Base-by-base conservation (phyloP, 2,329 filamentous ascomycete species). In the Aspergillus ustus region DNA sequence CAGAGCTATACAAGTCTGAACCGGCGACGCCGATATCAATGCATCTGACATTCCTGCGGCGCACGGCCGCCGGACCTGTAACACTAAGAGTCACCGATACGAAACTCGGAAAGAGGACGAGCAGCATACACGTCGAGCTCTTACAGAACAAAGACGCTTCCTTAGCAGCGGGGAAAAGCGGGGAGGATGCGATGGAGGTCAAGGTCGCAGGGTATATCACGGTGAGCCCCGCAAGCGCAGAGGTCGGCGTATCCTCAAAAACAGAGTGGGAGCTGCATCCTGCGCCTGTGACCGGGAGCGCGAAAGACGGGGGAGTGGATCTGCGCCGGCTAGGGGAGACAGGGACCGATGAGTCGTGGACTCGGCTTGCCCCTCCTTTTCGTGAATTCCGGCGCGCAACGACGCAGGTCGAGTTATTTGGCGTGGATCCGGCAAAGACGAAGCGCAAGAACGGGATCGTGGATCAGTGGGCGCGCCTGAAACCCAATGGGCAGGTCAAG, bases 391-490 rank as follows among this genome's bases (percentile, higher is more conserved):
- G 80, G 1, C 80, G 82, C 66, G 86, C 85, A 5, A 78, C 79
- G 6, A 69, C 70, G 28, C 83, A 85, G 61, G 75, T 86, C 11
- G 78, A 83, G 19, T 81, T 84, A 25, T 84, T 22, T 75, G 82
- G 58, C 3, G 34, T 52, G 29, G 55, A 57, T 34, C 34, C 22
- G 48, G 78, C 72, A 5, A 63, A 72, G 79, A 31, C 54, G 45
- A 66, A 55, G 8, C 28, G 49, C 15, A 65, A 65, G 58, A 66
- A 68, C 29, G 64, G 69, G 59, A 65, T 71, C 2, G 79, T 85
- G 4, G 89, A 92, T 70, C 82, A 90, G 73, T 93, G 90, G 90
- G 77, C 91, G 3, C 83, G 85, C 28, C 83, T 90, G 58, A 75
- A 80, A 1, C 86, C 85, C 15, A 83, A 83, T 1, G 84, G 73